Percentiles rank a stretch among this genome's conserved stretches.
Evolutionary conservation across 805 yeast species (phyloP).

Genomic region (Hanseniaspora opuntiae): DNA sequence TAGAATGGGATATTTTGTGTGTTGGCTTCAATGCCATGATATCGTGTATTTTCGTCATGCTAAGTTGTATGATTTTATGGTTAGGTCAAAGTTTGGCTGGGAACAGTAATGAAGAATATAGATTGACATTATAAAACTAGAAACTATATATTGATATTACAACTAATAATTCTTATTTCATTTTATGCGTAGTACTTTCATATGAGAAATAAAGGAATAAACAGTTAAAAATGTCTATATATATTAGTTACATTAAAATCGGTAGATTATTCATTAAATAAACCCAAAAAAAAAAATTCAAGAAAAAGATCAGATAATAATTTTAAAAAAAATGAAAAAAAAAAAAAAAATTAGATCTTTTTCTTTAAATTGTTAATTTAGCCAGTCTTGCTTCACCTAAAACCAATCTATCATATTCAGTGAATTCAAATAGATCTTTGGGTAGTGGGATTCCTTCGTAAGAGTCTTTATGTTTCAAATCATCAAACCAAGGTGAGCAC

Average conservation of each 20-base stretch:
- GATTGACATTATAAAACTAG: constrained; percentile 50
- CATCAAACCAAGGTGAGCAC: constrained; percentile 36
- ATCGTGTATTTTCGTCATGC: constrained; percentile 46
- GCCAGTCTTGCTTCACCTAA: constrained; percentile 19
- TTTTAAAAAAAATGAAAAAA: background rate
- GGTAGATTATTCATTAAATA: too few relatives aligned
- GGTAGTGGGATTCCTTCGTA: constrained; percentile 18
- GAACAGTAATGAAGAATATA: constrained; percentile 8
- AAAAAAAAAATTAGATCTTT: background rate
- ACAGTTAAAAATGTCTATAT: background rate
- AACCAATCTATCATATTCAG: constrained; percentile 49
- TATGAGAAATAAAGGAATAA: too few relatives aligned
- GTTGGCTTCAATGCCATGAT: constrained; percentile 11
- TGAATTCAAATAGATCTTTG: constrained; percentile 53
- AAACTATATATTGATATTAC: background rate
- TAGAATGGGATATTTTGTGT: constrained; percentile 11
- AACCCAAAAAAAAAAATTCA: too few relatives aligned
- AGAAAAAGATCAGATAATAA: too few relatives aligned
- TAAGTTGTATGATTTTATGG: constrained; percentile 85
- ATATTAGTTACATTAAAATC: too few relatives aligned
- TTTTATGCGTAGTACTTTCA: background rate
- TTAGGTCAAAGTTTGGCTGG: constrained; percentile 44
- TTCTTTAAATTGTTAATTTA: background rate
- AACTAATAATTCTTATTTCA: background rate
- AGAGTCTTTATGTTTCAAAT: constrained; percentile 39